These are phyloP conservation scores for Cicer judaicum DNA, from an alignment of 306 rosid genomes.

Conservation along the genomic window DNA sequence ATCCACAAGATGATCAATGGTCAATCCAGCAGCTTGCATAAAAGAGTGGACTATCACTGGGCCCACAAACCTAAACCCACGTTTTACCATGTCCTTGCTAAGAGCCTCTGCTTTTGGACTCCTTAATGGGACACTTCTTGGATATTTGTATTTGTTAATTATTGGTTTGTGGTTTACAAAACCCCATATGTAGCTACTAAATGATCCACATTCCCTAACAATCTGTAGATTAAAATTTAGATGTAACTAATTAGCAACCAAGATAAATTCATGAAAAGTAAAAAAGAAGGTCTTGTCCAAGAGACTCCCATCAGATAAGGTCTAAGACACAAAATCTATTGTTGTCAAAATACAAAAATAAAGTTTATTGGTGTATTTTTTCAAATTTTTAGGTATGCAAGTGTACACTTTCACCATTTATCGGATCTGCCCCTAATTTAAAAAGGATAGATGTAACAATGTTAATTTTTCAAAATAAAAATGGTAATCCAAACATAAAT, in stretches of 20 bases:
- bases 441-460: not conserved
- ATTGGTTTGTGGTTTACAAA: constrained; percentile 80
- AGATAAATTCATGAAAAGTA: not conserved
- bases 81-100: constrained; percentile 87
- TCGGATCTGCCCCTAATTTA: too few species aligned
- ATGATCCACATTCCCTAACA: constrained; percentile 80
- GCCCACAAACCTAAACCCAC: constrained; percentile 84
- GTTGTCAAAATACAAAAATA: too few species aligned
- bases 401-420: too few species aligned
- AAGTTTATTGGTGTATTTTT: too few species aligned
- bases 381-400: too few species aligned
- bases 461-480: too few species aligned
- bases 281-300: not conserved
- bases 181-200: constrained; percentile 93
- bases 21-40: constrained; percentile 97
- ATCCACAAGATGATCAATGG: constrained; percentile 89
- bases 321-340: too few species aligned
- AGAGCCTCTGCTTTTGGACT: constrained; percentile 86
- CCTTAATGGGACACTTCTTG: constrained; percentile 87
- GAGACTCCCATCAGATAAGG: not conserved
- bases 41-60: constrained; percentile 94
- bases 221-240: constrained; percentile 52
- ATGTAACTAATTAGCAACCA: not conserved
- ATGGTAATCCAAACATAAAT: too few species aligned
- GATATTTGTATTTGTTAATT: constrained; percentile 74